Evolutionary conservation across 306 rosid species (phyloP).

Genomic region (Malus fusca): DNA sequence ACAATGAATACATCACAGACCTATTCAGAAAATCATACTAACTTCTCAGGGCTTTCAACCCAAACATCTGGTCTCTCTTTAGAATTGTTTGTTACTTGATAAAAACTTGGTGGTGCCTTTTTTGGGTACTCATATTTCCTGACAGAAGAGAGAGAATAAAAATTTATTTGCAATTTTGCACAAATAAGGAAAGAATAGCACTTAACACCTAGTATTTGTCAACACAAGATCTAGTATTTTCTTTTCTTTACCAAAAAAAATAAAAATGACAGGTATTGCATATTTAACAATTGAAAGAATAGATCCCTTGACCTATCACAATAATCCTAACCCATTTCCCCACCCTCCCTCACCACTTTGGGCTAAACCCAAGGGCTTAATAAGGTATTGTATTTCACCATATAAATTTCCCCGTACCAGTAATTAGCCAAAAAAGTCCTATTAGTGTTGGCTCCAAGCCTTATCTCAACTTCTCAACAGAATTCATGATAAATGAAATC

Average conservation of each 20-base stretch:
- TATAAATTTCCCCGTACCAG: background rate
- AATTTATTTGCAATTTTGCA: background rate
- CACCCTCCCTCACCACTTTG: background rate
- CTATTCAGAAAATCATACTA: constrained; percentile 16
- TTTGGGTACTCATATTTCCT: constrained; percentile 84
- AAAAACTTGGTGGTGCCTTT: constrained; percentile 77
- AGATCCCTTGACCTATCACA: background rate
- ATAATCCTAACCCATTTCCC: background rate
- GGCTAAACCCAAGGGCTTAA: background rate
- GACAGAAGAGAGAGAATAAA: constrained; percentile 13
- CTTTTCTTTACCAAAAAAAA: no score
- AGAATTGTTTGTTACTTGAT: constrained; percentile 85
- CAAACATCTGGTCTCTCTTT: constrained; percentile 97
- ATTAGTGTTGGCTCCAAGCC: constrained; percentile 6
- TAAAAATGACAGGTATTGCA: no score
- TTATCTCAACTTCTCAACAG: background rate
- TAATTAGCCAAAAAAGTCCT: background rate
- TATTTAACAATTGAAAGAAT: background rate
- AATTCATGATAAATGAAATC: constrained; percentile 6
- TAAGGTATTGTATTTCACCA: background rate
- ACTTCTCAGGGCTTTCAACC: constrained; percentile 96
- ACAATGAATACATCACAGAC: background rate
- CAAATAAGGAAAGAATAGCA: background rate
- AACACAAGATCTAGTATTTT: background rate
- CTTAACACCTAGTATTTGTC: background rate